These are phyloP conservation scores for Dillenia turbinata DNA, from an alignment of 164 flowering plant genomes.

Conservation along the genomic window DNA sequence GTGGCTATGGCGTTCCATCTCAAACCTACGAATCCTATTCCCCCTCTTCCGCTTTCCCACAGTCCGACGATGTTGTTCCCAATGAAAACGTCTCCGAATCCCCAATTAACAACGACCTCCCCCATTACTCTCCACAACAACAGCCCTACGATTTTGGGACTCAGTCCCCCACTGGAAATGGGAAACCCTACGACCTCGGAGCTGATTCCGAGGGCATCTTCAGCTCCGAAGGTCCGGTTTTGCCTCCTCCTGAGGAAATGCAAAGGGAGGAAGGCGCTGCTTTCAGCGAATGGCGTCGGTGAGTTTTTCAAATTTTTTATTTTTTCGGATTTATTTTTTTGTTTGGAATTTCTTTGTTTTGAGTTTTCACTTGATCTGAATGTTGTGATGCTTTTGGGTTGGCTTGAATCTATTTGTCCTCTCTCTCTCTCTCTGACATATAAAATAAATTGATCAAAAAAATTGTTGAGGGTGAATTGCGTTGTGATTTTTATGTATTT, in stretches of 20 bases:
- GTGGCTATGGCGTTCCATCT: slow-evolving; percentile 34
- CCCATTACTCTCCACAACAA: slow-evolving; percentile 23
- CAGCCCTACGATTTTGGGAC: slow-evolving; percentile 1
- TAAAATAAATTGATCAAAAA: too few relatives aligned
- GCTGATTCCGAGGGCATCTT: slow-evolving; percentile 35
- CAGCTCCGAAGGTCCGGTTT: slow-evolving; percentile 71
- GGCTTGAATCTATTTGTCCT: too few relatives aligned
- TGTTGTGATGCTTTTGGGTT: too few relatives aligned
- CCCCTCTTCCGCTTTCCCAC: slow-evolving; percentile 12
- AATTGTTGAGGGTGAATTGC: too few relatives aligned
- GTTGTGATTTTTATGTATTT: too few relatives aligned
- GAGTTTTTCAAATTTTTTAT: slow-evolving; percentile 1
- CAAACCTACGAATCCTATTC: slow-evolving; percentile 41
- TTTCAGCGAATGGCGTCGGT: slow-evolving; percentile 95
- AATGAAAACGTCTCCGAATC: slow-evolving; percentile 26
- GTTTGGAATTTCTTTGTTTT: neutral
- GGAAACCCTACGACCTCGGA: slow-evolving; percentile 35
- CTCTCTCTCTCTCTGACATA: too few relatives aligned
- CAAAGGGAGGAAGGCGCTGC: slow-evolving; percentile 74
- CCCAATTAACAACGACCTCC: neutral
- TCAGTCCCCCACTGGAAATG: slow-evolving; percentile 56
- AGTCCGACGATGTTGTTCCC: slow-evolving; percentile 40
- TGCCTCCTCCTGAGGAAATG: slow-evolving; percentile 86
- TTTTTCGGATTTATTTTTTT: neutral
- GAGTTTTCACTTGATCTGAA: too few relatives aligned